Base-by-base conservation (phyloP, 805 yeast genomes). In the Candida sakaeoensis region DNA sequence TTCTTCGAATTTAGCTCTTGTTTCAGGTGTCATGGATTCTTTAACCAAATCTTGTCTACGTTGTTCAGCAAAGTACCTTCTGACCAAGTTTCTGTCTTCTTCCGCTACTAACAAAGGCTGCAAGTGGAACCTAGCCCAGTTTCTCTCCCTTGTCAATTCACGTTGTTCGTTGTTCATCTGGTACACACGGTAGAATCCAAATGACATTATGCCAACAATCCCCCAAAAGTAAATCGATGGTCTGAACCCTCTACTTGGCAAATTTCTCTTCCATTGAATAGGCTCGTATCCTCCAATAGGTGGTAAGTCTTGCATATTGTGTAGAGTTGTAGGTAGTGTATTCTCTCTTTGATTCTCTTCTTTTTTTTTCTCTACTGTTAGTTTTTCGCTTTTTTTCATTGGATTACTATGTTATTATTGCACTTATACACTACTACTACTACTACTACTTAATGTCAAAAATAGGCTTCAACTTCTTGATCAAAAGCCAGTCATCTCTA, bases 401-500 rank as follows among this genome's bases (percentile, higher is more conserved):
- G 38, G 38, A 35, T 35, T 14, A 15, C 24, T 21, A 7, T 21
- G 24, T 21, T 21, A 23, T 9, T 12, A 12, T n/a, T 14, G 33
- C 33, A 14, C 14, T 15, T 29, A 29, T 16, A 29, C 33, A 15
- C 18, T 29, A 29, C 33, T 15, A 26, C 29, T 23, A 23, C 12
- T 23, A 23, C 26, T 23, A 34, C 29, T 65, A 82, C 63, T 80
- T 78, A 50, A 93, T 91, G 59, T 87, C 95, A 54, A 93, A 85
- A 33, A 87, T 76, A 33, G 89, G 79, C 70, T 93, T 93, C 68
- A 93, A 77, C 57, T 85, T 82, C 73, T 85, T 86, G 57, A 93
- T 74, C 61, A 93, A 74, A 45, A 91, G 58, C 99, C 99, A 93
- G 64, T 93, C 99, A 35, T 90, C 95, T 64, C 96, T 82, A 34